phyloP scores from a whole-genome alignment of 208 protist species.

The Leishmania major region DNA sequence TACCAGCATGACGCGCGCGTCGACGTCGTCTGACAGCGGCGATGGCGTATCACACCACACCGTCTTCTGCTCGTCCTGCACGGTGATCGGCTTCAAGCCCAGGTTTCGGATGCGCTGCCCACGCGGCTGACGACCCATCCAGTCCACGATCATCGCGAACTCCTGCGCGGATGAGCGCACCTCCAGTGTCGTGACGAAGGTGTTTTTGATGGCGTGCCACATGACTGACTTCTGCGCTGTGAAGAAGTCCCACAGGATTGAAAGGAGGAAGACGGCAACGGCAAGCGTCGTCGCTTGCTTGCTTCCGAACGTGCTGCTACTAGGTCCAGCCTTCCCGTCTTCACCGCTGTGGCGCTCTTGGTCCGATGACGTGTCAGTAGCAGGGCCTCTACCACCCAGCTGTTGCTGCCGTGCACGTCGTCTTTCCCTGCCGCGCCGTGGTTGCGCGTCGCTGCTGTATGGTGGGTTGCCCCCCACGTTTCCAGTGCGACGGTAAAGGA shows the following conservation, averaged over 20 bases:
- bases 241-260: slow-evolving; percentile 75
- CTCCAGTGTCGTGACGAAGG: slow-evolving; percentile 76
- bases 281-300: slow-evolving; percentile 58
- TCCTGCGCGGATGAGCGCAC: slow-evolving; percentile 87
- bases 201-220: slow-evolving; percentile 46
- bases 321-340: neutral
- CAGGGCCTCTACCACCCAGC: neutral
- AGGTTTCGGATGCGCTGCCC: slow-evolving; percentile 67
- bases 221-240: slow-evolving; percentile 51
- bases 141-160: slow-evolving; percentile 91
- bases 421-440: neutral
- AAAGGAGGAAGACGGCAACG: slow-evolving; percentile 62
- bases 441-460: neutral
- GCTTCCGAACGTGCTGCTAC: slow-evolving; percentile 25
- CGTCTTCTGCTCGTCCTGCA: slow-evolving; percentile 54
- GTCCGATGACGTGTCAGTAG: neutral
- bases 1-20: slow-evolving; percentile 48
- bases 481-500: slow-evolving; percentile 53
- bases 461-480: neutral
- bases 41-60: slow-evolving; percentile 11
- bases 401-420: slow-evolving; percentile 21
- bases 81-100: slow-evolving; percentile 65
- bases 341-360: neutral
- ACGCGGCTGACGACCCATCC: slow-evolving; percentile 81
- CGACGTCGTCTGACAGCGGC: slow-evolving; percentile 11